A percentile compares a stretch with the other conserved stretches of the same genome.
These are phyloP conservation scores for Aspergillus proliferans DNA, from an alignment of 2,329 filamentous ascomycete species.

Conservation along the genomic window DNA sequence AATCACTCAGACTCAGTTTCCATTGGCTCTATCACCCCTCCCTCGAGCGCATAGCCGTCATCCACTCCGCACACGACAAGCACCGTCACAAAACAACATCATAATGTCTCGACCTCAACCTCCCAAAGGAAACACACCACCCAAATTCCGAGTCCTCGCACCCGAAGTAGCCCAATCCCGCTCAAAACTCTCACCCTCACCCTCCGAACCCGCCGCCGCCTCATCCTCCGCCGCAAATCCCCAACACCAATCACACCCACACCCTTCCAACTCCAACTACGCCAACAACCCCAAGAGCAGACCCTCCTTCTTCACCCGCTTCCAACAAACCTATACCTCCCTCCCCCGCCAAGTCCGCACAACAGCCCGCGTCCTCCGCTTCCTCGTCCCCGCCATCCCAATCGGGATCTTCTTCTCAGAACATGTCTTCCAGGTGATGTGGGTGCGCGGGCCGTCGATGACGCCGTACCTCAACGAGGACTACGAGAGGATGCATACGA, in stretches of 20 bases:
- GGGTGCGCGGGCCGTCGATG: slow-evolving; percentile 57
- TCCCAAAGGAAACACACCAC: slow-evolving; percentile 1
- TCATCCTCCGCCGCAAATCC: slow-evolving; percentile 1
- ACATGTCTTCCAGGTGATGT: slow-evolving; percentile 37
- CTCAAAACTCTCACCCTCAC: slow-evolving; percentile 1
- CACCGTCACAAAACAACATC: background rate
- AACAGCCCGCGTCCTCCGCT: slow-evolving; percentile 20
- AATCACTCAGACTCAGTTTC: too few relatives aligned
- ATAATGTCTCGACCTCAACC: slow-evolving; percentile 6
- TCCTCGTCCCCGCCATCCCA: slow-evolving; percentile 30
- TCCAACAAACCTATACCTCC: slow-evolving; percentile 22
- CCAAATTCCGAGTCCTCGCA: slow-evolving; percentile 16
- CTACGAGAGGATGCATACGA: slow-evolving; percentile 42
- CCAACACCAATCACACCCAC: background rate
- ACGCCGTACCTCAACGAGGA: slow-evolving; percentile 68
- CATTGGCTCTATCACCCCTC: background rate
- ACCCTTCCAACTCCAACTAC: slow-evolving; percentile 1
- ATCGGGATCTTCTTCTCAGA: slow-evolving; percentile 36
- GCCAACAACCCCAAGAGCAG: slow-evolving; percentile 4
- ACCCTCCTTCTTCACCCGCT: slow-evolving; percentile 17
- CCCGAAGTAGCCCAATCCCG: slow-evolving; percentile 13
- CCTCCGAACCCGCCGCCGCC: slow-evolving; percentile 1
- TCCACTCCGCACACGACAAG: background rate
- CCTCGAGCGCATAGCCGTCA: background rate
- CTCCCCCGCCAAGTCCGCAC: slow-evolving; percentile 22